phyloP scores from a whole-genome alignment of 495 filamentous ascomycete genomes.

The Pseudevernia furfuracea region DNA sequence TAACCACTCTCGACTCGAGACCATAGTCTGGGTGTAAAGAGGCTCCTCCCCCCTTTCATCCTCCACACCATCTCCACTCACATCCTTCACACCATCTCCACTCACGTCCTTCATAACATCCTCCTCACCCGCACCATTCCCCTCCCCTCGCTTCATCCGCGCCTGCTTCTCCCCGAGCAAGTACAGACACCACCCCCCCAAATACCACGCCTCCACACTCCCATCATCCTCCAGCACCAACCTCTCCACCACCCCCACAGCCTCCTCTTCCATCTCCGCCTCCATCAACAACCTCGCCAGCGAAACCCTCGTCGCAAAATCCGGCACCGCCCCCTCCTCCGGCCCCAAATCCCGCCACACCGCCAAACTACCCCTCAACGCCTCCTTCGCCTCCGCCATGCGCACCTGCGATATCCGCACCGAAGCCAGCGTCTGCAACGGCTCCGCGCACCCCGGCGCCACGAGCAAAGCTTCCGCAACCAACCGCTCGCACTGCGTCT shows the following conservation, averaged over 20 bases:
- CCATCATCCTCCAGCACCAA: conserved; percentile 81
- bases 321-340: conserved; percentile 53
- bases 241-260: conserved; percentile 75
- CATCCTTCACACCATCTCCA: conserved; percentile 26
- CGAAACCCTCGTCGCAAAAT: conserved; percentile 75
- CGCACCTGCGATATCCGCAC: conserved; percentile 82
- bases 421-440: conserved; percentile 87
- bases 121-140: conserved; percentile 18
- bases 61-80: conserved; percentile 27
- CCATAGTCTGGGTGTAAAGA: conserved; percentile 34
- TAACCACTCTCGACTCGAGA: conserved; percentile 47
- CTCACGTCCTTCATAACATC: conserved; percentile 23
- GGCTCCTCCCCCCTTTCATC: conserved; percentile 25
- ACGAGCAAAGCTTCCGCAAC: conserved; percentile 80
- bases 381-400: conserved; percentile 67
- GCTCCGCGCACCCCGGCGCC: conserved; percentile 66
- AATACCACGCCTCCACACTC: conserved; percentile 93
- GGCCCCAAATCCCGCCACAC: conserved; percentile 65
- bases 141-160: background rate
- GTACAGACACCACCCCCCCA: conserved; percentile 87
- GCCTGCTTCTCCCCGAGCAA: conserved; percentile 63
- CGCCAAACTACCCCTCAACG: conserved; percentile 65
- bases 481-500: conserved; percentile 71
- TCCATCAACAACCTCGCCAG: conserved; percentile 83
- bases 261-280: conserved; percentile 73